Conservation (phyloP, 78 protist species). For the Bigelowiella natans region DNA sequence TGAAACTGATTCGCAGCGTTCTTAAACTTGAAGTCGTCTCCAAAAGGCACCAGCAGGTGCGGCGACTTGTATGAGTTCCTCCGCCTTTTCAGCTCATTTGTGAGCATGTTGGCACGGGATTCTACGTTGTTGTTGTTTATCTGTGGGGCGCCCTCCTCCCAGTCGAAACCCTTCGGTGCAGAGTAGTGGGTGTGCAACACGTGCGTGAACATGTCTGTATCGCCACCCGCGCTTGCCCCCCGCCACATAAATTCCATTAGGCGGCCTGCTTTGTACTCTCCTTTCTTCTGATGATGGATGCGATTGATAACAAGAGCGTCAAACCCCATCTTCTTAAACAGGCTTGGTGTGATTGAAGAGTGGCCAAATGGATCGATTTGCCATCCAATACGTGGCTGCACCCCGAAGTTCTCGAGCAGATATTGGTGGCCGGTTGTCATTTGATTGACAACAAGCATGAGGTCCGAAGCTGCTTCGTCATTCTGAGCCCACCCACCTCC, state of each 20-base stretch:
- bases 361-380: slow-evolving; percentile 42
- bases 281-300: background rate
- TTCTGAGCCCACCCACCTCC: slow-evolving; percentile 25
- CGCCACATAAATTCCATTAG: background rate
- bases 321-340: background rate
- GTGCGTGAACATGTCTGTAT: background rate
- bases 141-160: background rate
- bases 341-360: background rate
- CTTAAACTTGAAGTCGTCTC: slow-evolving; percentile 10
- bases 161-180: background rate
- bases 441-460: background rate
- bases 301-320: slow-evolving; percentile 4
- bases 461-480: slow-evolving; percentile 19
- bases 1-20: background rate
- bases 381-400: slow-evolving; percentile 16
- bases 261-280: background rate
- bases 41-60: background rate
- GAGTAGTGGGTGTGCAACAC: slow-evolving; percentile 6
- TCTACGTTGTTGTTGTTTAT: background rate
- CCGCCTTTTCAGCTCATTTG: background rate
- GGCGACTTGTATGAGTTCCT: background rate
- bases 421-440: slow-evolving; percentile 17
- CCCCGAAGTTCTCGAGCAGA: background rate
- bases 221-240: background rate
- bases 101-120: background rate